Evolutionary conservation across 441 rosid species (phyloP).

Genomic region (Aquilaria agallochum): DNA sequence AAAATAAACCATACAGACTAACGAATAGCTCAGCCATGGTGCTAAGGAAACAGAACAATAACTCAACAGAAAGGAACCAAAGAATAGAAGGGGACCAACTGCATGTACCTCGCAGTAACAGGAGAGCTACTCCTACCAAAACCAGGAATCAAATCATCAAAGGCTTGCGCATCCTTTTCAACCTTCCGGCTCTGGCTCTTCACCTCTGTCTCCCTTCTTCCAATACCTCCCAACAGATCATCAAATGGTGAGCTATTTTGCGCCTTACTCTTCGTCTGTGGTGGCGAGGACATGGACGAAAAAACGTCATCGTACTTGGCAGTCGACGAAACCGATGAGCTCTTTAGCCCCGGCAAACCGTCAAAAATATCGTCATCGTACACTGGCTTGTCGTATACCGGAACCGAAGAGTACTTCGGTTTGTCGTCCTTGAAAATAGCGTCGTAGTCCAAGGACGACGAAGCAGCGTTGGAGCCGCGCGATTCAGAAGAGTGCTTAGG

Average conservation of each 20-base stretch:
- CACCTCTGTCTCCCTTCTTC: slow-evolving; percentile 37
- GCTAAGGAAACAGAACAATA: neutral
- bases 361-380: slow-evolving; percentile 77
- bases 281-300: slow-evolving; percentile 29
- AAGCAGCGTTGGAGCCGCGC: slow-evolving; percentile 19
- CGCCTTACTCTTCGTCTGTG: slow-evolving; percentile 23
- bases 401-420: slow-evolving; percentile 41
- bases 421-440: slow-evolving; percentile 48
- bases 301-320: slow-evolving; percentile 48
- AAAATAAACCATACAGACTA: too few relatives aligned
- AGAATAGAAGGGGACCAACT: too few relatives aligned
- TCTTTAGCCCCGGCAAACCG: slow-evolving; percentile 67
- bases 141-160: slow-evolving; percentile 74
- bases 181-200: slow-evolving; percentile 26
- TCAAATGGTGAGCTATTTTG: slow-evolving; percentile 48
- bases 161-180: slow-evolving; percentile 34
- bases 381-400: slow-evolving; percentile 74
- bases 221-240: slow-evolving; percentile 59
- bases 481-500: slow-evolving; percentile 44
- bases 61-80: neutral
- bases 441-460: slow-evolving; percentile 49
- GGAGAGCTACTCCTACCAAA: slow-evolving; percentile 65
- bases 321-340: slow-evolving; percentile 29
- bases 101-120: slow-evolving; percentile 36
- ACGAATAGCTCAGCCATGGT: neutral